A percentile compares a stretch with the other conserved stretches of the same genome.
Evolutionary conservation across 371 early-diverging fungal species (phyloP).

Genomic region (Umbelopsis sp.): DNA sequence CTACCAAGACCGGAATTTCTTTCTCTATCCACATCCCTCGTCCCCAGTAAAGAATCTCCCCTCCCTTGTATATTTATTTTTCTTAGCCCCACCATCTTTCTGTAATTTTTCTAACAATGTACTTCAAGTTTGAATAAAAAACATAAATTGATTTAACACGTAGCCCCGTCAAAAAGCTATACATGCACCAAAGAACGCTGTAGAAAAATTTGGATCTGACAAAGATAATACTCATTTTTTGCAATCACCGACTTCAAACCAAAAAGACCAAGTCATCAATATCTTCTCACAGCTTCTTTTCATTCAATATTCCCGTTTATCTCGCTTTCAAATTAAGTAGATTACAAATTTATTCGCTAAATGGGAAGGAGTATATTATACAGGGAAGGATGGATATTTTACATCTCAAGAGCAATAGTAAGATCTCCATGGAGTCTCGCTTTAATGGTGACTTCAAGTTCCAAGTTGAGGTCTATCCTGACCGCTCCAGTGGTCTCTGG

Average conservation of each 20-base stretch:
- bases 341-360: neutral
- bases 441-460: slow-evolving; percentile 28
- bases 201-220: too few relatives aligned
- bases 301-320: too few relatives aligned
- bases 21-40: slow-evolving; percentile 36
- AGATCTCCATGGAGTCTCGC: slow-evolving; percentile 34
- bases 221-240: too few relatives aligned
- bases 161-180: too few relatives aligned
- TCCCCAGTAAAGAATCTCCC: slow-evolving; percentile 8
- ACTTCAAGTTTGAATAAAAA: too few relatives aligned
- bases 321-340: neutral
- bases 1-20: slow-evolving; percentile 33
- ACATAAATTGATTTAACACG: too few relatives aligned
- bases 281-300: too few relatives aligned
- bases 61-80: neutral
- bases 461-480: slow-evolving; percentile 31
- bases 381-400: neutral
- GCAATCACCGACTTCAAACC: too few relatives aligned
- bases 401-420: slow-evolving; percentile 29
- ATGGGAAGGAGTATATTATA: neutral
- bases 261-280: too few relatives aligned
- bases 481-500: slow-evolving; percentile 12
- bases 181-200: too few relatives aligned
- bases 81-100: neutral
- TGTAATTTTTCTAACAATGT: neutral